Evolutionary conservation across 202 grass and related monocot genomes (phyloP).

Genomic region (Panicum virgatum): DNA sequence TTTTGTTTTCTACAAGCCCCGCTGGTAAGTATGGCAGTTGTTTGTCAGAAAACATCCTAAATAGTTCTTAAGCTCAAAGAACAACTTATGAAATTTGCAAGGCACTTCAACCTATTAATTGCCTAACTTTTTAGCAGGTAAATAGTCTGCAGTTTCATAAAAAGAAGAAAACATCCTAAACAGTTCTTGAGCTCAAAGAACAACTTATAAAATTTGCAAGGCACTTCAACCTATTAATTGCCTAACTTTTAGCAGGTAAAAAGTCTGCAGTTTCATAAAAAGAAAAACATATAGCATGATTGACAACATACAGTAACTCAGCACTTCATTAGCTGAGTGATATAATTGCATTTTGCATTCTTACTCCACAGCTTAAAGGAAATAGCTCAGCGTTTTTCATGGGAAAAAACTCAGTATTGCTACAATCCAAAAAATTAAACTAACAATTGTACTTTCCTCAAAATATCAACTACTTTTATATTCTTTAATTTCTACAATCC

Average conservation of each 20-base stretch:
- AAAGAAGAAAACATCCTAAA: not conserved
- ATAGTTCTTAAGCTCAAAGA: not conserved
- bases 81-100: not conserved
- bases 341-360: constrained; percentile 2
- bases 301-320: not conserved
- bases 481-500: not conserved
- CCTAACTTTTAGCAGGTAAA: not conserved
- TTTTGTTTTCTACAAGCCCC: not conserved
- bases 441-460: not conserved
- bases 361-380: not conserved
- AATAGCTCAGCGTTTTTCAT: not conserved
- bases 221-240: not conserved
- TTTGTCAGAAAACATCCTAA: not conserved
- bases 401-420: not conserved
- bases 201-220: not conserved
- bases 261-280: not conserved
- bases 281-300: not conserved
- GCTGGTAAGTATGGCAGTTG: not conserved
- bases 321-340: not conserved
- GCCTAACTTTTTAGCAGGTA: not conserved
- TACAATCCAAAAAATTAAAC: not conserved
- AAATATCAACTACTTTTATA: not conserved
- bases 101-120: not conserved
- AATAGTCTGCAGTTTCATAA: not conserved
- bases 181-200: not conserved